A percentile compares a stretch with the other conserved stretches of the same genome.
phyloP scores from a whole-genome alignment of 139 green algal species.

The Penium margaritaceum region DNA sequence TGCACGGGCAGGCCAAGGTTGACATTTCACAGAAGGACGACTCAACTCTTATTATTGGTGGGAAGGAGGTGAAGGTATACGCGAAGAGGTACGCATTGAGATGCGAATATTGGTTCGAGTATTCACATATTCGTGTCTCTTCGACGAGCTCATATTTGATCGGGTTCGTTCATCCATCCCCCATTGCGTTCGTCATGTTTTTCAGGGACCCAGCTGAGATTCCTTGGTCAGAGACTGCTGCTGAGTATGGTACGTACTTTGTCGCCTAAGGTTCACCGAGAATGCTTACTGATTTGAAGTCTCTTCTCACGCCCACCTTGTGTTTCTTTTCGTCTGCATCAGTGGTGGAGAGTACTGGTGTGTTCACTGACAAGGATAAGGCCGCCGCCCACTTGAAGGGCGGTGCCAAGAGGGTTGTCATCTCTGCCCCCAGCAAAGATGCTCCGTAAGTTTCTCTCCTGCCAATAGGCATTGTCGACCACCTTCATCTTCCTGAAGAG shows the following conservation, averaged over 20 bases:
- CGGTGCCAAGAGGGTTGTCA: conserved; percentile 93
- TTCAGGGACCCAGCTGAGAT: conserved; percentile 74
- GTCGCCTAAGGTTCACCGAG: too few species aligned
- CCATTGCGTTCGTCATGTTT: too few species aligned
- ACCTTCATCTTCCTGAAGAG: too few species aligned
- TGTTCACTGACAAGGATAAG: conserved; percentile 36
- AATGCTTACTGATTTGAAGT: too few species aligned
- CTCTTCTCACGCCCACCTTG: too few species aligned
- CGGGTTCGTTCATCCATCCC: conserved; percentile 61
- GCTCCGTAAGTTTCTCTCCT: too few species aligned
- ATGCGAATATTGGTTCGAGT: too few species aligned
- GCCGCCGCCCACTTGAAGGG: conserved; percentile 38
- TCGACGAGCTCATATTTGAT: conserved; percentile 79
- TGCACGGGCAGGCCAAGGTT: conserved; percentile 24
- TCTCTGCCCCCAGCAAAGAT: conserved; percentile 78
- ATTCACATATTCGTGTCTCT: too few species aligned
- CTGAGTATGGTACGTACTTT: too few species aligned
- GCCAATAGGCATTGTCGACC: too few species aligned
- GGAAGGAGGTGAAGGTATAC: conserved; percentile 12
- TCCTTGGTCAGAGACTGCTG: conserved; percentile 71
- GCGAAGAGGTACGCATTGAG: background rate
- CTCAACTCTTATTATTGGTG: conserved; percentile 29
- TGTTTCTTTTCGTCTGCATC: too few species aligned
- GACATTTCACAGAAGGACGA: conserved; percentile 35
- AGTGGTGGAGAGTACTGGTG: conserved; percentile 88